Conservation (phyloP, 306 rosid species). For the Macrotyloma uniflorum region DNA sequence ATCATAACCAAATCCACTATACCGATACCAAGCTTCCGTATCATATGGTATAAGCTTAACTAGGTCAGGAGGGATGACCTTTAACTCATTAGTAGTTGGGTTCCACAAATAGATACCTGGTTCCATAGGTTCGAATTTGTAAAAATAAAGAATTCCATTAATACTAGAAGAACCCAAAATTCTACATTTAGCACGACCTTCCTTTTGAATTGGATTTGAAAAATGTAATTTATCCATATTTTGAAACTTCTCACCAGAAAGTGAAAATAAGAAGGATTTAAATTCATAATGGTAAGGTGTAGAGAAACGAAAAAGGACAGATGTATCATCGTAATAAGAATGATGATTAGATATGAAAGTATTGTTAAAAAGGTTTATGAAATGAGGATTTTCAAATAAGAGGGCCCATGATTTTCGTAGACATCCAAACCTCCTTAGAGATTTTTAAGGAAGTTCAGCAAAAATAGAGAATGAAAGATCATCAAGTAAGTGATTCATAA, state of each 20-base stretch:
- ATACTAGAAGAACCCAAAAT: neutral
- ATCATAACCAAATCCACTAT: neutral
- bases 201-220: neutral
- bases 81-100: neutral
- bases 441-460: too few relatives aligned
- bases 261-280: neutral
- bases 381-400: too few relatives aligned
- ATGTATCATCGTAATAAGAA: neutral
- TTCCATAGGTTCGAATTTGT: accelerated
- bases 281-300: accelerated
- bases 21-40: too few relatives aligned
- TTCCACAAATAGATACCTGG: neutral
- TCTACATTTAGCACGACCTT: accelerated
- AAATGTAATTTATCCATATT: neutral
- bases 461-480: too few relatives aligned
- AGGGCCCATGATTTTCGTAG: too few relatives aligned
- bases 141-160: neutral
- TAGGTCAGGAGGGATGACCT: neutral
- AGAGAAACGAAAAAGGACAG: neutral
- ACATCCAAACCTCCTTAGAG: too few relatives aligned
- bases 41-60: neutral
- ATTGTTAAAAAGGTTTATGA: too few relatives aligned
- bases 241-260: neutral
- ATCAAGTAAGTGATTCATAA: too few relatives aligned
- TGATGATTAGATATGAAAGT: neutral